Evolutionary conservation across 2,329 filamentous ascomycete genomes (phyloP).

Genomic region (Trichoderma harzianum): DNA sequence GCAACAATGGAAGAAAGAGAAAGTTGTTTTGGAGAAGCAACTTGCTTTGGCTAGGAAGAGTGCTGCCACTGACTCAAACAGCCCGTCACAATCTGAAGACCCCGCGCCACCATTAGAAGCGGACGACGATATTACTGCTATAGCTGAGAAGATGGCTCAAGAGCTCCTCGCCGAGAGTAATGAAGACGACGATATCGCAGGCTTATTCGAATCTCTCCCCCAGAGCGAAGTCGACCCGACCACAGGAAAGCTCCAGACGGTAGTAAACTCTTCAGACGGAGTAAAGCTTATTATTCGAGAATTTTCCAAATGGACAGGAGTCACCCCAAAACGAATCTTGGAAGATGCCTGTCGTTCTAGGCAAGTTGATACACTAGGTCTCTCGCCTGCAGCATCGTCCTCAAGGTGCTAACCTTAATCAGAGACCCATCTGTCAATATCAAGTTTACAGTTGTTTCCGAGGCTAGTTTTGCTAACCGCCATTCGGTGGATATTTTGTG

Average conservation of each 20-base stretch:
- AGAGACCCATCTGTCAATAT: conserved; percentile 68
- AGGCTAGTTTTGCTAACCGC: conserved; percentile 70
- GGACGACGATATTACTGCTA: conserved; percentile 39
- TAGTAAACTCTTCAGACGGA: conserved; percentile 51
- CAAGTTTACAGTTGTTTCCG: conserved; percentile 66
- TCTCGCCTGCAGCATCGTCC: neutral
- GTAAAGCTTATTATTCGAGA: conserved; percentile 65
- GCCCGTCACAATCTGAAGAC: conserved; percentile 33
- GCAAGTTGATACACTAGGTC: conserved; percentile 37
- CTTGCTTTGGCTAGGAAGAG: conserved; percentile 46
- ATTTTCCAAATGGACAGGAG: conserved; percentile 78
- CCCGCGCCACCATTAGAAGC: conserved; percentile 37
- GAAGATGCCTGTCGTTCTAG: conserved; percentile 86
- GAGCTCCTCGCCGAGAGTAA: conserved; percentile 51
- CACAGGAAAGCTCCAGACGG: conserved; percentile 57
- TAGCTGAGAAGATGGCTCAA: conserved; percentile 54
- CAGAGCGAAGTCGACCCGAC: conserved; percentile 56
- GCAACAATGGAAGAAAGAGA: conserved; percentile 59
- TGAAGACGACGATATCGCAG: conserved; percentile 44
- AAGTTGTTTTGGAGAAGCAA: conserved; percentile 60
- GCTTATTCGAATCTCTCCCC: conserved; percentile 58
- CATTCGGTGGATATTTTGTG: conserved; percentile 73
- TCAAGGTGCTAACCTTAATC: conserved; percentile 12
- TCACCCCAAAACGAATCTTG: conserved; percentile 71
- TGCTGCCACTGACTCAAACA: neutral